phyloP scores from a whole-genome alignment of 1,284 basidiomycete genomes.

The Cryptococcus sp. region DNA sequence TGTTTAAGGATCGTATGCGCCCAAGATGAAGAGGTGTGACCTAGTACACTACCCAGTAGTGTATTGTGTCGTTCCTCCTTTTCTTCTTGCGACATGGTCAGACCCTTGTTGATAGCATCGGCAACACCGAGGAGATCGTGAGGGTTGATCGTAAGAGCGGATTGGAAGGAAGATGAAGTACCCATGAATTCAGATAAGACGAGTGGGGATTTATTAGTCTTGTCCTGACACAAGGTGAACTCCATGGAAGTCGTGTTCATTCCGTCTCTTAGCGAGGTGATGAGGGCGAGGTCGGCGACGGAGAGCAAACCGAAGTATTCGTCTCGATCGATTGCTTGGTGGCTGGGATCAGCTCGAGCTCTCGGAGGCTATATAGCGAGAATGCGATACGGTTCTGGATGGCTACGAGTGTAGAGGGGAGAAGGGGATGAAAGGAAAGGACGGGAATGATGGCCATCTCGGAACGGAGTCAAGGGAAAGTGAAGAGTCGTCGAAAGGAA shows the following conservation, averaged over 20 bases:
- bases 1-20: conserved; percentile 84
- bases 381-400: too few species aligned
- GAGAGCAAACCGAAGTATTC: conserved; percentile 97
- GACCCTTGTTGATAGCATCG: conserved; percentile 84
- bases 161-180: conserved; percentile 54
- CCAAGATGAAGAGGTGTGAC: conserved; percentile 95
- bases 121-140: conserved; percentile 70
- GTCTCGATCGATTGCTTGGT: conserved; percentile 95
- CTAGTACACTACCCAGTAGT: conserved; percentile 80
- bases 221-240: conserved; percentile 89
- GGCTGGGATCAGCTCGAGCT: conserved; percentile 52
- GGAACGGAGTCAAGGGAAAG: too few species aligned
- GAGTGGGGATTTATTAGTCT: conserved; percentile 67
- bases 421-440: not conserved
- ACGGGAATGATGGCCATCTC: not conserved
- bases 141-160: conserved; percentile 49
- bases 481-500: too few species aligned
- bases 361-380: not conserved
- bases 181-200: conserved; percentile 98
- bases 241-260: conserved; percentile 99
- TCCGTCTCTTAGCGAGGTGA: conserved; percentile 92
- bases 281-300: conserved; percentile 91
- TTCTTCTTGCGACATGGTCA: conserved; percentile 74
- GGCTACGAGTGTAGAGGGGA: too few species aligned
- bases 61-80: conserved; percentile 70